Conservation (phyloP, 2,329 filamentous ascomycete genomes). For the Lasiodiplodia gonubiensis region DNA sequence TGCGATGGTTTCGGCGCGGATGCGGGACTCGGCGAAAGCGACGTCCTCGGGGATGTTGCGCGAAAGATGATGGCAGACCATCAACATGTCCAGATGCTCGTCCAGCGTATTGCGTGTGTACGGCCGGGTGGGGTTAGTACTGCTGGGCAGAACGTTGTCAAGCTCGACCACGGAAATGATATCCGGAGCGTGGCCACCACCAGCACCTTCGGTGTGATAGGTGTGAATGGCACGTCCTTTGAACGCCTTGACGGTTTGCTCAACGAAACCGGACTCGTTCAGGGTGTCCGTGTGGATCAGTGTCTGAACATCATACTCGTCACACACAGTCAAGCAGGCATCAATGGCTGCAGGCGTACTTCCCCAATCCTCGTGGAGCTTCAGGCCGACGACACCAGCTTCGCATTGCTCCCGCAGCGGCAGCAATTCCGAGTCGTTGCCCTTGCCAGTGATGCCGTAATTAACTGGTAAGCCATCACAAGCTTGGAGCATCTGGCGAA, state of each 20-base stretch:
- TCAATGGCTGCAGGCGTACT: constrained; percentile 91
- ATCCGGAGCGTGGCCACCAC: constrained; percentile 92
- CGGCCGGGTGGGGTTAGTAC: constrained; percentile 89
- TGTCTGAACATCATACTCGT: constrained; percentile 89
- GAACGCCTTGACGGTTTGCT: constrained; percentile 85
- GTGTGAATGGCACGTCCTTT: constrained; percentile 90
- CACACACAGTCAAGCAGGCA: constrained; percentile 77
- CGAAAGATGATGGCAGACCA: constrained; percentile 95
- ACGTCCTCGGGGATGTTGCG: constrained; percentile 95
- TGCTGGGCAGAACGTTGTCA: constrained; percentile 84
- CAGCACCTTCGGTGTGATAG: constrained; percentile 95
- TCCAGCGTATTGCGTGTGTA: constrained; percentile 92
- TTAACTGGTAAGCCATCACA: constrained; percentile 83
- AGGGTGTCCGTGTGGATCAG: constrained; percentile 92
- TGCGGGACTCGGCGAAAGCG: constrained; percentile 91
- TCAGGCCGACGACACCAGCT: constrained; percentile 87
- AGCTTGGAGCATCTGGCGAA: constrained; percentile 88
- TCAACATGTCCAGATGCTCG: constrained; percentile 97
- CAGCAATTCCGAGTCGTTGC: constrained; percentile 76
- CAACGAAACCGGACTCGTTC: constrained; percentile 97
- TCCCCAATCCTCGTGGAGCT: constrained; percentile 97
- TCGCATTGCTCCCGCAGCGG: constrained; percentile 79
- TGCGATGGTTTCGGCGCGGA: constrained; percentile 93
- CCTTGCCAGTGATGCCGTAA: constrained; percentile 89
- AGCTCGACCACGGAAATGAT: constrained; percentile 94